These are phyloP conservation scores for Tetrahymena thermophila DNA, from an alignment of 73 alveolate genomes.

Conservation along the genomic window DNA sequence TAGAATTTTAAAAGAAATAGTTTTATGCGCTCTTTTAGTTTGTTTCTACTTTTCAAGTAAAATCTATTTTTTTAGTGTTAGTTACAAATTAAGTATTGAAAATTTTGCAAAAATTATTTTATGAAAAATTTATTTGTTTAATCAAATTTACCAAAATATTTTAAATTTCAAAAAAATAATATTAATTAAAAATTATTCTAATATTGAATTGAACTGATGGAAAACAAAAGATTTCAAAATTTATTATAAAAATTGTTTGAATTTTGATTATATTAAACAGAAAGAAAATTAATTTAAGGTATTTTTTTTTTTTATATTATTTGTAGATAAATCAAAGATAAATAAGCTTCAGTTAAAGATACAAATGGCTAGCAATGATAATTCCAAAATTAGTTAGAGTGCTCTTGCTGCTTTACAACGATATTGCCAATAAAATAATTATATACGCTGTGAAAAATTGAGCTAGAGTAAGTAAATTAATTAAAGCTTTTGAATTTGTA, in stretches of 20 bases:
- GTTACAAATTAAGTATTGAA: no score
- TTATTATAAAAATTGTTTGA: neutral
- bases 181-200: no score
- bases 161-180: no score
- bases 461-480: neutral
- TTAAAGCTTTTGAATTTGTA: neutral
- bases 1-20: neutral
- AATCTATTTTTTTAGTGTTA: neutral
- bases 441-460: neutral
- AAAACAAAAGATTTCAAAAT: no score
- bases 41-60: neutral
- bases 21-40: neutral
- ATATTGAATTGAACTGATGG: neutral
- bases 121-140: no score
- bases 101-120: no score
- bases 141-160: no score
- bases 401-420: neutral
- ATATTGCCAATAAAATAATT: neutral
- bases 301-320: neutral
- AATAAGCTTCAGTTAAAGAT: neutral
- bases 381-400: neutral
- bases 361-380: neutral
- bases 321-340: neutral
- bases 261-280: neutral
- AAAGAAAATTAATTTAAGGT: neutral